A percentile compares a stretch with the other conserved stretches of the same genome.
Evolutionary conservation across 2,329 filamentous ascomycete species (phyloP).

Genomic region (Fusarium phyllophilum): DNA sequence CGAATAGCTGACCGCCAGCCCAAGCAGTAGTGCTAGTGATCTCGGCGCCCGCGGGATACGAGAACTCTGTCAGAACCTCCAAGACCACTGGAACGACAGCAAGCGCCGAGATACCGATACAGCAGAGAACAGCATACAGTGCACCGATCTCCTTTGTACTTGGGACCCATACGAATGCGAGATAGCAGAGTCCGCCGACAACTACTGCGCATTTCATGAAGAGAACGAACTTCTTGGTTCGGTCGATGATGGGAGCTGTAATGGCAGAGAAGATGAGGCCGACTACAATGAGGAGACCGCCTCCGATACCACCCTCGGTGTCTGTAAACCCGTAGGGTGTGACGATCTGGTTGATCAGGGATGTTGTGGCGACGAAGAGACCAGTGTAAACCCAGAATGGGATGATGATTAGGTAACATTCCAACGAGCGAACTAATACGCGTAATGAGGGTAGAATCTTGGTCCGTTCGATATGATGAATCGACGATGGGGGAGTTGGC

Average conservation of each 20-base stretch:
- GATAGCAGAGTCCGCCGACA: not conserved
- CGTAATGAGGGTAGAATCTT: not conserved
- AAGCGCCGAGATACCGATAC: not conserved
- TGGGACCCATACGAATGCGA: not conserved
- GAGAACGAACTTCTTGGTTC: not conserved
- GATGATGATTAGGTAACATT: not conserved
- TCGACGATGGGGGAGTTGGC: not conserved
- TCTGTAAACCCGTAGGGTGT: not conserved
- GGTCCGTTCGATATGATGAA: not conserved
- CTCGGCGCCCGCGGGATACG: not conserved
- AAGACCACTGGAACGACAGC: not conserved
- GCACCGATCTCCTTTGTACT: not conserved
- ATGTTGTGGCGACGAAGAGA: not conserved
- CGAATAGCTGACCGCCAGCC: not conserved
- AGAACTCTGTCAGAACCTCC: not conserved
- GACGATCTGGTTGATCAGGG: not conserved
- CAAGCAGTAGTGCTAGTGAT: not conserved
- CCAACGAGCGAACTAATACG: not conserved
- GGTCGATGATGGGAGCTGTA: not conserved
- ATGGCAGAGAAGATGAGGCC: not conserved
- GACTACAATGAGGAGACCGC: not conserved
- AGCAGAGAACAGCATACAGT: not conserved
- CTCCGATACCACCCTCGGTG: not conserved
- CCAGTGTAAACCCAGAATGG: not conserved
- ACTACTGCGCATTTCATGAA: not conserved